phyloP scores from a whole-genome alignment of 768 basidiomycete genomes.

The Lyophyllum semitale region DNA sequence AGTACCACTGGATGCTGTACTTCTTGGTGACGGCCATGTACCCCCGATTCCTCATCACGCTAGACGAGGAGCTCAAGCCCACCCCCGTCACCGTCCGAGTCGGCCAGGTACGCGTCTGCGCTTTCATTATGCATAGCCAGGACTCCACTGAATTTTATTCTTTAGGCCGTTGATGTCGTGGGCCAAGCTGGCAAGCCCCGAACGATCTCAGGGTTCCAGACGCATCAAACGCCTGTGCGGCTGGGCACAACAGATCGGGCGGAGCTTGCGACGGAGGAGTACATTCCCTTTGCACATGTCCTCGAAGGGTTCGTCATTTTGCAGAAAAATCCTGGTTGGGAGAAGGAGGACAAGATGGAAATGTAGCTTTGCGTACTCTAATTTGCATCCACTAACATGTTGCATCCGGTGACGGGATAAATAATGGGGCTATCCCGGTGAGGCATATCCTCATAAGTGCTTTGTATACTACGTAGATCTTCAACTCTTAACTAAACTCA shows the following conservation, averaged over 20 bases:
- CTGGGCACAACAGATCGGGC: constrained; percentile 93
- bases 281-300: constrained; percentile 84
- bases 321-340: constrained; percentile 90
- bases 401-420: background rate
- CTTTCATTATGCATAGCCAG: background rate
- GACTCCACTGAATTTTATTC: constrained; percentile 1
- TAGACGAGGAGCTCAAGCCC: constrained; percentile 88
- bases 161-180: constrained; percentile 92
- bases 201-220: constrained; percentile 98
- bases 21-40: constrained; percentile 97
- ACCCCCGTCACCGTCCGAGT: constrained; percentile 92
- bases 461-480: background rate
- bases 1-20: constrained; percentile 98
- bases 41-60: constrained; percentile 96
- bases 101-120: constrained; percentile 64
- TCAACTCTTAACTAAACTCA: too few species aligned
- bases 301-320: constrained; percentile 92
- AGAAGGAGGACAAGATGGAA: constrained; percentile 86
- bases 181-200: constrained; percentile 97
- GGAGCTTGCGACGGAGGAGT: constrained; percentile 97
- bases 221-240: constrained; percentile 94
- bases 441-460: background rate
- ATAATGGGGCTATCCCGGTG: background rate
- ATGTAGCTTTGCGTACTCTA: constrained; percentile 39
- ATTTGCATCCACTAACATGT: background rate